Conservation (phyloP, 2,329 filamentous ascomycete genomes). For the Diaporthe citrichinensis region DNA sequence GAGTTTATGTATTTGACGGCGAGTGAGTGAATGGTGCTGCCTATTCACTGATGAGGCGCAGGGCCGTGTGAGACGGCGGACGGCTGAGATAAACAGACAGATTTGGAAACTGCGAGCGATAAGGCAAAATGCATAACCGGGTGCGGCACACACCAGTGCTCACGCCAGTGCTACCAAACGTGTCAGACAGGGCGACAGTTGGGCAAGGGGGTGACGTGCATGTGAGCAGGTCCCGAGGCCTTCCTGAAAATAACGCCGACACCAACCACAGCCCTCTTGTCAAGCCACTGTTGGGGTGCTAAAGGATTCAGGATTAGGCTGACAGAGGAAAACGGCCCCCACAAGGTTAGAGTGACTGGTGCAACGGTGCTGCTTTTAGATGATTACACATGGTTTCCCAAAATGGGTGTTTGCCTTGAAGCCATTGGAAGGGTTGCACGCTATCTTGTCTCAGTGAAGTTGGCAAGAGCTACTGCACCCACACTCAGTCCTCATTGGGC, state of each 20-base stretch:
- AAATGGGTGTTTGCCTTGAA: background rate
- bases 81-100: conserved; percentile 6
- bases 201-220: conserved; percentile 1
- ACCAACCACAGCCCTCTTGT: background rate
- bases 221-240: conserved; percentile 25
- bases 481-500: background rate
- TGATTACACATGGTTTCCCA: background rate
- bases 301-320: conserved; percentile 34
- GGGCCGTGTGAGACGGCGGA: background rate
- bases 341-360: background rate
- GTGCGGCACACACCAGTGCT: background rate
- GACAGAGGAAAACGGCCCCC: background rate
- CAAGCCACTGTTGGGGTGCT: conserved; percentile 3
- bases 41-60: background rate
- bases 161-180: background rate
- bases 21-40: background rate
- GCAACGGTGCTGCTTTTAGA: background rate
- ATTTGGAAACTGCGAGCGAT: conserved; percentile 5
- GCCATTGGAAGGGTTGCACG: background rate
- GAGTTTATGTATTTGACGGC: background rate
- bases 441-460: background rate
- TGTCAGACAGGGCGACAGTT: conserved; percentile 17
- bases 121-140: background rate
- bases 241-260: conserved; percentile 10
- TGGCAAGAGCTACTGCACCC: background rate